Conservation (phyloP, 371 early-diverging fungal species). For the Rhizopus delemar region DNA sequence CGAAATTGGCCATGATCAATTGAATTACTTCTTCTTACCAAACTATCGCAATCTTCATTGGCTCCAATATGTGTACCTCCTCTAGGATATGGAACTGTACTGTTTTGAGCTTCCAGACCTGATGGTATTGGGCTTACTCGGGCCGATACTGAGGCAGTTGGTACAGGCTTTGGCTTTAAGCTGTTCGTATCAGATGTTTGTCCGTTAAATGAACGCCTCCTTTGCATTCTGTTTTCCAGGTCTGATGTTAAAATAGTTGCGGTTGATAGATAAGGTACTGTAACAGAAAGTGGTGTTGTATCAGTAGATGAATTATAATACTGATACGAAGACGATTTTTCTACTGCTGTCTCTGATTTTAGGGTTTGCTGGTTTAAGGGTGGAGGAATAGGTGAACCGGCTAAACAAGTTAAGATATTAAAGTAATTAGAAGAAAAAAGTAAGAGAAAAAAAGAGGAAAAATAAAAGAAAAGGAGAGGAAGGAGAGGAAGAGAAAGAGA, state of each 20-base stretch:
- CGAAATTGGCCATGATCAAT: slow-evolving; percentile 8
- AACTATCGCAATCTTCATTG: background rate
- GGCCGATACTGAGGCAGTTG: slow-evolving; percentile 9
- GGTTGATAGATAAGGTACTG: slow-evolving; percentile 1
- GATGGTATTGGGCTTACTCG: slow-evolving; percentile 14
- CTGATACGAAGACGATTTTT: slow-evolving; percentile 17
- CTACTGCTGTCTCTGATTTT: background rate
- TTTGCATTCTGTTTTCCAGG: slow-evolving; percentile 7
- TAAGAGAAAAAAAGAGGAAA: background rate
- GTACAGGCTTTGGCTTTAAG: slow-evolving; percentile 2
- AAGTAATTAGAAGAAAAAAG: background rate
- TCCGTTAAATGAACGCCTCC: slow-evolving; percentile 31
- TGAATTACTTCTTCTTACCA: slow-evolving; percentile 10
- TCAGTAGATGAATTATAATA: slow-evolving; percentile 25
- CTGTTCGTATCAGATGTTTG: slow-evolving; percentile 6
- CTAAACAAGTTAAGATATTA: background rate
- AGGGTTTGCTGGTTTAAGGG: slow-evolving; percentile 10
- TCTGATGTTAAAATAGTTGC: slow-evolving; percentile 4
- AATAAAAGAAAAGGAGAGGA: background rate
- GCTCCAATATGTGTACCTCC: slow-evolving; percentile 29
- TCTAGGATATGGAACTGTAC: slow-evolving; percentile 27
- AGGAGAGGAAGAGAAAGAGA: background rate
- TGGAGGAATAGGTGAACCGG: slow-evolving; percentile 23
- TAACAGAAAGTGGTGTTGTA: background rate
- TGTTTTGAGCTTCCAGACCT: background rate